Base-by-base conservation (phyloP, 306 rosid genomes). In the Castanea mollissima region DNA sequence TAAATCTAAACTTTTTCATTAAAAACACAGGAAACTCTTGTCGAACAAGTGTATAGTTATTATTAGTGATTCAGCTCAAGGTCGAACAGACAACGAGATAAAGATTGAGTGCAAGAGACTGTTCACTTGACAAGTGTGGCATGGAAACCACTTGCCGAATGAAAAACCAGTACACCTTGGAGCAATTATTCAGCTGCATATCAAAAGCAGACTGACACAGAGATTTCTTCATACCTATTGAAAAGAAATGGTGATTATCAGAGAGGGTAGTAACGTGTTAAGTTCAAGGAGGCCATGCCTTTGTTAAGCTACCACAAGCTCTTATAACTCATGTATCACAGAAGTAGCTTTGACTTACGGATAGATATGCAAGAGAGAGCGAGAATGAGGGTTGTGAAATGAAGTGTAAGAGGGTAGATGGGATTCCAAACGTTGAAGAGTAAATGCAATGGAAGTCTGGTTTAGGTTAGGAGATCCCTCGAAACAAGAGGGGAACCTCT, bases 51-150 rank as follows among this genome's bases (percentile, higher is more conserved):
- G 20, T 9, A 2, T 5, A 71, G 0, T 5, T 2, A 51, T 55
- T 38, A 13, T n/a, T 32, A 58, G 71, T 49, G 54, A 49, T 49
- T 49, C 15, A 49, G 41, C 27, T 77, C 73, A 68, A 76, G 88
- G 88, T 75, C 85, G 88, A 85, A 85, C 88, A 77, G 88, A 85
- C 88, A 85, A 85, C 79, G 88, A 85, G 35, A 74, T 19, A 74
- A 78, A 85, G 88, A 46, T 77, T 34, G 58, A 25, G 41, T 12
- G 80, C 41, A 68, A 78, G 82, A 69, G 6, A 78, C 78, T 58
- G 86, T 67, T 68, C 73, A 74, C 20, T 74, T 83, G 80, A 83
- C 76, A 62, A 83, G 86, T 78, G 56, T 74, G 55, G 82, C 76
- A 78, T 74, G 71, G 79, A 83, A 78, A 69, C 71, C 74, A 74